Percentiles rank a stretch among this genome's conserved stretches.
Evolutionary conservation across 495 filamentous ascomycete species (phyloP).

Genomic region (Podospora bellae-mahoneyi): DNA sequence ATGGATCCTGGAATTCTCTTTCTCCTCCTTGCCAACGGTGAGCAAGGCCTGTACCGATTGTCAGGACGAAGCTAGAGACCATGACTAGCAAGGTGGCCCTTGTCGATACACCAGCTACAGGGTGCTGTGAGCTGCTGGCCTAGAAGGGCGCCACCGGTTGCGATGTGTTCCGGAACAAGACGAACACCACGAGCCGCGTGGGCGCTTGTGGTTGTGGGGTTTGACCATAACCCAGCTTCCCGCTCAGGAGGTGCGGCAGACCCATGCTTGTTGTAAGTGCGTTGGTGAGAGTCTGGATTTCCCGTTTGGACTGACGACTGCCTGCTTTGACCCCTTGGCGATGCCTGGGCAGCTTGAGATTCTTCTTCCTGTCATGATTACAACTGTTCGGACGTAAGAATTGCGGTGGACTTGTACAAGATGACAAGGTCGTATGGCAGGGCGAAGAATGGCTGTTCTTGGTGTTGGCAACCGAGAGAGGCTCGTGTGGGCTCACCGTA

Average conservation of each 20-base stretch:
- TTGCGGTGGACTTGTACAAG: background rate
- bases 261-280: constrained; percentile 11
- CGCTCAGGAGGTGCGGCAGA: constrained; percentile 5
- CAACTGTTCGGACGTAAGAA: background rate
- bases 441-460: too few species aligned
- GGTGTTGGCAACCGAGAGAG: too few species aligned
- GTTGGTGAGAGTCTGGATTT: constrained; percentile 3
- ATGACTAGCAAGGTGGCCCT: constrained; percentile 14
- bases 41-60: constrained; percentile 21
- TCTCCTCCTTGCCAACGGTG: constrained; percentile 15
- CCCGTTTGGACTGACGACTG: constrained; percentile 12
- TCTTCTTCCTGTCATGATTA: background rate
- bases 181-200: constrained; percentile 13
- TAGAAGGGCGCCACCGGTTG: constrained; percentile 26
- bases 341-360: background rate
- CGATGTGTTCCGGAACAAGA: constrained; percentile 32
- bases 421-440: background rate
- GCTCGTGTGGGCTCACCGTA: background rate
- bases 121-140: constrained; percentile 19
- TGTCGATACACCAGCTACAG: background rate
- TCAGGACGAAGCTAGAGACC: constrained; percentile 16
- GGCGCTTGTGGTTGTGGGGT: constrained; percentile 8
- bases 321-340: constrained; percentile 9
- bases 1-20: constrained; percentile 23
- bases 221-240: background rate